A percentile compares a stretch with the other conserved stretches of the same genome.
phyloP scores from a whole-genome alignment of 1,284 basidiomycete species.

The Trichosporon ovoides region DNA sequence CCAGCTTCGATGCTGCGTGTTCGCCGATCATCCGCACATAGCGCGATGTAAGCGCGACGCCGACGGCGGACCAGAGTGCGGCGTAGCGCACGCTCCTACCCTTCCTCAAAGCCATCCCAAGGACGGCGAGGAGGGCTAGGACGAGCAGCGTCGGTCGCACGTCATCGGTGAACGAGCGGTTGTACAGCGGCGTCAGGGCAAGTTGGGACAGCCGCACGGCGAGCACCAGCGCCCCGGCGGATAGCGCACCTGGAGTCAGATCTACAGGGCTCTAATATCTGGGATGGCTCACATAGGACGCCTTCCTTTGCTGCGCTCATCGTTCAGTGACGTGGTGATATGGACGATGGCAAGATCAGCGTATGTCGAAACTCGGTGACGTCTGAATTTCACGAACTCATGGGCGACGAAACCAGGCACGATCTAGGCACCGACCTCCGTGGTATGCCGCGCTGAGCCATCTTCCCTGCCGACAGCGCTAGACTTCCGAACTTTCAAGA shows the following conservation, averaged over 20 bases:
- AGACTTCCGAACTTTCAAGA: too few relatives aligned
- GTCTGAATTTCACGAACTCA: too few relatives aligned
- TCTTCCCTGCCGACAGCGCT: background rate
- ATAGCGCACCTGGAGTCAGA: background rate
- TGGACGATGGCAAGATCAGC: background rate
- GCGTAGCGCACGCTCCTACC: background rate
- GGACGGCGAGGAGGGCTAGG: background rate
- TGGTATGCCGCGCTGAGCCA: too few relatives aligned
- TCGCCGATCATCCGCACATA: background rate
- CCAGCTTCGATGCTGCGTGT: background rate
- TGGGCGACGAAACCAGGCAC: too few relatives aligned
- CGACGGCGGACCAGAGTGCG: background rate
- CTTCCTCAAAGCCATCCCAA: background rate
- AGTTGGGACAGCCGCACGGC: background rate
- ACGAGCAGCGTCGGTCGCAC: background rate
- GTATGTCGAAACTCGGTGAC: too few relatives aligned
- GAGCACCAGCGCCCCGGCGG: background rate
- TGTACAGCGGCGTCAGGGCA: background rate
- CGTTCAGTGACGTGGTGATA: background rate
- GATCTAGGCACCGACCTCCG: too few relatives aligned
- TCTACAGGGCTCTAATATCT: background rate
- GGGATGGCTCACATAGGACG: background rate
- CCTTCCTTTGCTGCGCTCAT: conserved; percentile 1
- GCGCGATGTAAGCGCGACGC: background rate
- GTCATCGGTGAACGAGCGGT: background rate